Conservation (phyloP, 2,329 filamentous ascomycete genomes). For the Pestalotiopsis sp. region DNA sequence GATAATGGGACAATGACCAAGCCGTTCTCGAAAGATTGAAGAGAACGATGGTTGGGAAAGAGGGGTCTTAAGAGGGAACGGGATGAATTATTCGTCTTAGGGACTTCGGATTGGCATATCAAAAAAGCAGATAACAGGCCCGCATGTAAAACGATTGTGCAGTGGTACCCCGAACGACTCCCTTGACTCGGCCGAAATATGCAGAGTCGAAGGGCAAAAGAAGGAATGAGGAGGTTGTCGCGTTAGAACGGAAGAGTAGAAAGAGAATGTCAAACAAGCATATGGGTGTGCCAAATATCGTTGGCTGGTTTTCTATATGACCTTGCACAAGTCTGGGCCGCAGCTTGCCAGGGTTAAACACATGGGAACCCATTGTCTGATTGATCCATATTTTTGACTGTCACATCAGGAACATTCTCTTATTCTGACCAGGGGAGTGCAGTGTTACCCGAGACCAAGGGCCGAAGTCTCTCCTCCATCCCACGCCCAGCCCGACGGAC, state of each 20-base stretch:
- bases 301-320: neutral
- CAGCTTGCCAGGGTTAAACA: neutral
- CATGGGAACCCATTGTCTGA: neutral
- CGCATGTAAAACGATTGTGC: neutral
- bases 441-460: neutral
- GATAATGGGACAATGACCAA: neutral
- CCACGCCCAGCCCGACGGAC: neutral
- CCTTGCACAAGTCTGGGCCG: neutral
- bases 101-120: neutral
- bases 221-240: neutral
- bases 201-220: neutral
- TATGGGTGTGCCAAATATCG: neutral
- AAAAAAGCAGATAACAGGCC: neutral
- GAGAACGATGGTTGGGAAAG: neutral
- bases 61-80: neutral
- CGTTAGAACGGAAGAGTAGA: neutral
- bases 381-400: neutral
- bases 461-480: neutral
- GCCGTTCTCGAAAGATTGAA: neutral
- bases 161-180: neutral
- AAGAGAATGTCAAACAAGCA: neutral
- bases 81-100: neutral
- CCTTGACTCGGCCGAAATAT: constrained; percentile 2
- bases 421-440: neutral
- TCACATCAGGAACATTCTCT: neutral